Conservation (phyloP, 495 filamentous ascomycete species). For the Lasiosphaeris hirsuta region DNA sequence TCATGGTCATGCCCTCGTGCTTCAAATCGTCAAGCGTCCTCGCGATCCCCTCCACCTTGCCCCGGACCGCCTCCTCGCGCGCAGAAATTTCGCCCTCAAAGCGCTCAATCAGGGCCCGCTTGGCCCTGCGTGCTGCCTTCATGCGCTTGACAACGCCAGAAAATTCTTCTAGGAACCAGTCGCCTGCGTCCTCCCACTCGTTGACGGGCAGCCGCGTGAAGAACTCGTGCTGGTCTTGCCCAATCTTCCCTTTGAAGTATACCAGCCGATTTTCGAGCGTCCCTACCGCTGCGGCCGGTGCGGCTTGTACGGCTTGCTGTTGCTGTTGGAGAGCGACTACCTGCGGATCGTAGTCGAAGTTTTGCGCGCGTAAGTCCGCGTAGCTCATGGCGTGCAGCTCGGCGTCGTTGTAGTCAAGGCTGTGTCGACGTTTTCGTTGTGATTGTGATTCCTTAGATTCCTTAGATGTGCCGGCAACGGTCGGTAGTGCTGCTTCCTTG, state of each 20-base stretch:
- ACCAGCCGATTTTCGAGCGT: slow-evolving; percentile 42
- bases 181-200: slow-evolving; percentile 81
- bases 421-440: slow-evolving; percentile 35
- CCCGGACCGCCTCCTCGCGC: slow-evolving; percentile 50
- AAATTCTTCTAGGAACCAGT: slow-evolving; percentile 73
- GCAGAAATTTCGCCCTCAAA: slow-evolving; percentile 66
- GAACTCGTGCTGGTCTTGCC: slow-evolving; percentile 56
- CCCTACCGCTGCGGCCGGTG: slow-evolving; percentile 13
- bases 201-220: slow-evolving; percentile 60
- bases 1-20: slow-evolving; percentile 55
- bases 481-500: slow-evolving; percentile 13
- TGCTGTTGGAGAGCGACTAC: slow-evolving; percentile 28
- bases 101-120: slow-evolving; percentile 57
- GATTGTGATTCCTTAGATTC: not conserved
- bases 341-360: slow-evolving; percentile 54
- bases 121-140: slow-evolving; percentile 59
- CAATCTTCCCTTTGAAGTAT: slow-evolving; percentile 34
- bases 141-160: slow-evolving; percentile 58
- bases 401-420: slow-evolving; percentile 53
- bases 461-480: not conserved
- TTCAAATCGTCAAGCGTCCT: slow-evolving; percentile 53
- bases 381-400: slow-evolving; percentile 53
- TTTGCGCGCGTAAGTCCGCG: slow-evolving; percentile 47
- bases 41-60: slow-evolving; percentile 52
- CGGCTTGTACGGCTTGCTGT: slow-evolving; percentile 1